These are phyloP conservation scores for Penicillium sp. DNA, from an alignment of 2,329 filamentous ascomycete genomes.

Conservation along the genomic window DNA sequence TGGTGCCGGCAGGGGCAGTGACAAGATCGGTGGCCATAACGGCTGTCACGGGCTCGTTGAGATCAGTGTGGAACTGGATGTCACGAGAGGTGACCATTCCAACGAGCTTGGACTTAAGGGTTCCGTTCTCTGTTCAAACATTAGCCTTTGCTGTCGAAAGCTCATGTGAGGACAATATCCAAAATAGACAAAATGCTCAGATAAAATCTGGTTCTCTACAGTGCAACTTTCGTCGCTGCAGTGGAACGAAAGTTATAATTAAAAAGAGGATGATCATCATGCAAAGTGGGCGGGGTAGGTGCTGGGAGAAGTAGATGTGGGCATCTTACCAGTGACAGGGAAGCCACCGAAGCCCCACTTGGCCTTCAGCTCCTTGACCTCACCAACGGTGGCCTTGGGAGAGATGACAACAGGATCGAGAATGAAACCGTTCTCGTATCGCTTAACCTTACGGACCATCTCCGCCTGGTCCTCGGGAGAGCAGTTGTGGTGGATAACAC, in stretches of 20 bases:
- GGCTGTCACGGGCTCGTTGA: conserved; percentile 68
- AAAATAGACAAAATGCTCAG: conserved; percentile 39
- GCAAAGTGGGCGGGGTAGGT: conserved; percentile 17
- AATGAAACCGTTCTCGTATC: conserved; percentile 99
- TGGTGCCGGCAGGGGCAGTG: conserved; percentile 80
- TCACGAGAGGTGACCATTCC: conserved; percentile 98
- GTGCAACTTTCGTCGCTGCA: conserved; percentile 81
- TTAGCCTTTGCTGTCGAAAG: conserved; percentile 15
- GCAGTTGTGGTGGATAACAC: conserved; percentile 99
- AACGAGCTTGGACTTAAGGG: conserved; percentile 89
- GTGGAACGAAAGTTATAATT: conserved; percentile 99
- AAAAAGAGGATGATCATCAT: conserved; percentile 70
- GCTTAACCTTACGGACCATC: conserved; percentile 99
- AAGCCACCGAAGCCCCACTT: conserved; percentile 99
- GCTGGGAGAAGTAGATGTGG: conserved; percentile 2
- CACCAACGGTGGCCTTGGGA: conserved; percentile 80
- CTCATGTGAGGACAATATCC: conserved; percentile 6
- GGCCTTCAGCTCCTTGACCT: conserved; percentile 90
- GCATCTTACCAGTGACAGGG: conserved; percentile 86
- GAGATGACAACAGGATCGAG: conserved; percentile 90
- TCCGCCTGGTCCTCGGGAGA: conserved; percentile 95
- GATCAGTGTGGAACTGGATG: conserved; percentile 88
- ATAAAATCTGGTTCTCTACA: conserved; percentile 68
- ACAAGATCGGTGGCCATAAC: conserved; percentile 96
- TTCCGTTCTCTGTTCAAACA: conserved; percentile 71